Conservation (phyloP, 768 basidiomycete genomes). For the Leccinum disarticulatum region DNA sequence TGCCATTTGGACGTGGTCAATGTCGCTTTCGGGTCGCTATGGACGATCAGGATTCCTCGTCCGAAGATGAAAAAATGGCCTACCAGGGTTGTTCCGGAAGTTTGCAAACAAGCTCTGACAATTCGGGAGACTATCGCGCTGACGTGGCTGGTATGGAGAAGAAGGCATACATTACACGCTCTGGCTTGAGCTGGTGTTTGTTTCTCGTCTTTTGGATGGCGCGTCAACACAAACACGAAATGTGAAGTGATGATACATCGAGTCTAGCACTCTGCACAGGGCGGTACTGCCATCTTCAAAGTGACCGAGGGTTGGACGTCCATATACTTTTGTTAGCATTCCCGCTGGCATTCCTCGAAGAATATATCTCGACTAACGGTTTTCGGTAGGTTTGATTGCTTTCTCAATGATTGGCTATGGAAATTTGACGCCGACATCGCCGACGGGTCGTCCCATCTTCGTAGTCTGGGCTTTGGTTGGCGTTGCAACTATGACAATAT, state of each 20-base stretch:
- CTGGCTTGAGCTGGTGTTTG: constrained; percentile 52
- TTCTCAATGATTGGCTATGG: constrained; percentile 78
- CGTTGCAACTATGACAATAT: constrained; percentile 72
- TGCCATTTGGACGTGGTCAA: constrained; percentile 57
- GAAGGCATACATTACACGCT: constrained; percentile 56
- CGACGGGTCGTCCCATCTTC: constrained; percentile 74
- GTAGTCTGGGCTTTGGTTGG: constrained; percentile 78
- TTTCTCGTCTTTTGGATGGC: constrained; percentile 84
- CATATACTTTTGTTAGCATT: constrained; percentile 67
- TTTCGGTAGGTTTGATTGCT: constrained; percentile 56
- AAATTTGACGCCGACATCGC: constrained; percentile 59
- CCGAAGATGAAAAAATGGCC: not conserved
- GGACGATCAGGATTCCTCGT: not conserved
- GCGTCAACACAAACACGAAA: constrained; percentile 17
- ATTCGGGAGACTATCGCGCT: constrained; percentile 17
- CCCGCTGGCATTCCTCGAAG: not conserved
- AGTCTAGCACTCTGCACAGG: constrained; percentile 32
- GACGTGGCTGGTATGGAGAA: constrained; percentile 41
- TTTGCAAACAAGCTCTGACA: constrained; percentile 5
- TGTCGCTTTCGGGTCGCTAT: constrained; percentile 42
- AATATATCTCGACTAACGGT: not conserved
- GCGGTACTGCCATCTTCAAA: constrained; percentile 68
- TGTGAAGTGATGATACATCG: not conserved
- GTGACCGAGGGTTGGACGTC: constrained; percentile 69
- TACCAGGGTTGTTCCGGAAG: constrained; percentile 10